Percentiles rank a stretch among this genome's conserved stretches.
These are phyloP conservation scores for Durotheca rogersii DNA, from an alignment of 495 filamentous ascomycete species.

Conservation along the genomic window DNA sequence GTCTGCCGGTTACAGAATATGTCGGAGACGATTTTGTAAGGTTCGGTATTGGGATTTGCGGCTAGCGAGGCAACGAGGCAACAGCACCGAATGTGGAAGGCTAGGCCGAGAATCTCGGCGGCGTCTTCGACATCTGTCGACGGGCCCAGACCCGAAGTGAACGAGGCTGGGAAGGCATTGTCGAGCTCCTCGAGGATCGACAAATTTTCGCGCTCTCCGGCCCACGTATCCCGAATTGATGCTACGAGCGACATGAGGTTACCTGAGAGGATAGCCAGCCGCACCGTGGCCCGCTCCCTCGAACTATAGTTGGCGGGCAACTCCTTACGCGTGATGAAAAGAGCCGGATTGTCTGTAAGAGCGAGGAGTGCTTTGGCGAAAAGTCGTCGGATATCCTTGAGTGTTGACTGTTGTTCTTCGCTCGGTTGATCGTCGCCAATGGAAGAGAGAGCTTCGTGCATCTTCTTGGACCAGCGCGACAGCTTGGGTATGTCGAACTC, in stretches of 20 bases:
- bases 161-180: slow-evolving; percentile 12
- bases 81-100: slow-evolving; percentile 24
- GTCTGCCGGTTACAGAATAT: slow-evolving; percentile 22
- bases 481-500: slow-evolving; percentile 36
- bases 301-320: slow-evolving; percentile 15
- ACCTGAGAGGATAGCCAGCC: slow-evolving; percentile 17
- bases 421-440: slow-evolving; percentile 6
- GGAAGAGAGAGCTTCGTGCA: slow-evolving; percentile 18
- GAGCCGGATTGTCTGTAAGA: slow-evolving; percentile 7
- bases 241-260: slow-evolving; percentile 31
- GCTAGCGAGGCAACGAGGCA: slow-evolving; percentile 13
- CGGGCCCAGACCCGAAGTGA: slow-evolving; percentile 1
- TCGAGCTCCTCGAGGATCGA: slow-evolving; percentile 26
- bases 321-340: slow-evolving; percentile 21
- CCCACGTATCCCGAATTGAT: slow-evolving; percentile 14
- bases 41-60: slow-evolving; percentile 3
- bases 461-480: slow-evolving; percentile 25
- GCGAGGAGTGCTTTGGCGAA: slow-evolving; percentile 22
- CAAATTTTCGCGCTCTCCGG: not conserved
- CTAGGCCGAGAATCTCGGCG: slow-evolving; percentile 6
- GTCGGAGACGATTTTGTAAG: slow-evolving; percentile 12
- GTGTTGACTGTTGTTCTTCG: slow-evolving; percentile 6
- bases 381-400: slow-evolving; percentile 11
- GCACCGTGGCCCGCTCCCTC: slow-evolving; percentile 6
- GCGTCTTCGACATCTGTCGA: not conserved